Conservation (phyloP, 202 grass and related monocot species). For the Panicum hallii region DNA sequence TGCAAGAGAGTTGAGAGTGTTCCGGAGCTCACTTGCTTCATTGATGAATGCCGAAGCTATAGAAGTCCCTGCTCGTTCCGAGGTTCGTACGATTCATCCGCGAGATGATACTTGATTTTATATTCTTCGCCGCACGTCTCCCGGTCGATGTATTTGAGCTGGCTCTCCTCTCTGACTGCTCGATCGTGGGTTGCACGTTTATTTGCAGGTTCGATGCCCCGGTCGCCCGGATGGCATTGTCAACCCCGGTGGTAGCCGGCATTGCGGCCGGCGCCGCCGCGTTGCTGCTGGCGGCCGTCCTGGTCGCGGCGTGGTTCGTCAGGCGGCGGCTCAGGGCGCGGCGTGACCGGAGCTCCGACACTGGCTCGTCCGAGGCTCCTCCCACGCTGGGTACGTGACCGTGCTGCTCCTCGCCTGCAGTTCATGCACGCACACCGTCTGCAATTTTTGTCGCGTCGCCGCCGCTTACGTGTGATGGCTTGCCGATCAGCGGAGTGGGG, state of each 20-base stretch:
- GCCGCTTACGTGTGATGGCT: not conserved
- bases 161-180: not conserved
- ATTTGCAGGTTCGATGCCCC: conserved; percentile 59
- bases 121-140: not conserved
- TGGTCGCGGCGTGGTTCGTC: conserved; percentile 42
- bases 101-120: no score
- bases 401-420: not conserved
- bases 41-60: conserved; percentile 67
- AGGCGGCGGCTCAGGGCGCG: conserved; percentile 33
- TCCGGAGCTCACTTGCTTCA: conserved; percentile 39
- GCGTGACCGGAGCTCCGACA: conserved; percentile 64
- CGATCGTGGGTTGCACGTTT: not conserved
- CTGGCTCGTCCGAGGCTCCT: conserved; percentile 65
- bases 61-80: conserved; percentile 40
- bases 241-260: conserved; percentile 65
- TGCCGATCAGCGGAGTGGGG: conserved; percentile 70
- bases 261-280: conserved; percentile 47
- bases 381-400: conserved; percentile 55
- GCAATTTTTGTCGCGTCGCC: no score
- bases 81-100: conserved; percentile 17
- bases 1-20: not conserved
- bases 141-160: not conserved
- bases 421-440: not conserved
- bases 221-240: conserved; percentile 62
- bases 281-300: conserved; percentile 38